A percentile compares a stretch with the other conserved stretches of the same genome.
Conservation (phyloP, 2,329 filamentous ascomycete genomes). For the Phoma sp. region DNA sequence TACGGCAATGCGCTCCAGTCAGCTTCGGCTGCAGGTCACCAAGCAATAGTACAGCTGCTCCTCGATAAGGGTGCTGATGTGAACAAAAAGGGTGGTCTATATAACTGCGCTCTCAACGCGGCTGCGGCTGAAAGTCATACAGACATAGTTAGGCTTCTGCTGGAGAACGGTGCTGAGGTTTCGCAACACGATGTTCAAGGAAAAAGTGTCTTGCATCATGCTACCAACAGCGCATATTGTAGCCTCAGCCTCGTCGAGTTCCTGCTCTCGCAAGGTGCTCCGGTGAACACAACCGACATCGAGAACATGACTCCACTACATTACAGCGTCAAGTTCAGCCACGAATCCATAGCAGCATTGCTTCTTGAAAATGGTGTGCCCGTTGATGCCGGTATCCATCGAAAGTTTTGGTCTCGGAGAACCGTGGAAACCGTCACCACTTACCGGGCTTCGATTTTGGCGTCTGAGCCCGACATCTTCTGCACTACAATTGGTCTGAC, state of each 20-base stretch:
- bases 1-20: neutral
- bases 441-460: neutral
- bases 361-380: conserved; percentile 9
- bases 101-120: conserved; percentile 2
- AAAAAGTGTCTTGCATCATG: conserved; percentile 7
- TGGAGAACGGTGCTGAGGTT: neutral
- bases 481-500: conserved; percentile 3
- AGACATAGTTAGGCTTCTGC: neutral
- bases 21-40: neutral
- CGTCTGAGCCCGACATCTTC: neutral
- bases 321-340: conserved; percentile 17
- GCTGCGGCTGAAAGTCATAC: neutral
- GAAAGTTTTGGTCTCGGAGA: neutral
- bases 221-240: conserved; percentile 1
- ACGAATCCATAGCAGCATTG: conserved; percentile 9
- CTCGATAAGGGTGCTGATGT: neutral
- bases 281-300: neutral
- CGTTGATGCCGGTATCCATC: conserved; percentile 12
- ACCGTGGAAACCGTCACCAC: neutral
- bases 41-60: neutral
- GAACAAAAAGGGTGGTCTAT: neutral
- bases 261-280: conserved; percentile 9
- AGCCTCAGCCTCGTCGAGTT: conserved; percentile 4
- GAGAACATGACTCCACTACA: conserved; percentile 18
- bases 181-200: neutral